Conservation (phyloP, 2,329 filamentous ascomycete genomes). For the Macrophomina tecta region DNA sequence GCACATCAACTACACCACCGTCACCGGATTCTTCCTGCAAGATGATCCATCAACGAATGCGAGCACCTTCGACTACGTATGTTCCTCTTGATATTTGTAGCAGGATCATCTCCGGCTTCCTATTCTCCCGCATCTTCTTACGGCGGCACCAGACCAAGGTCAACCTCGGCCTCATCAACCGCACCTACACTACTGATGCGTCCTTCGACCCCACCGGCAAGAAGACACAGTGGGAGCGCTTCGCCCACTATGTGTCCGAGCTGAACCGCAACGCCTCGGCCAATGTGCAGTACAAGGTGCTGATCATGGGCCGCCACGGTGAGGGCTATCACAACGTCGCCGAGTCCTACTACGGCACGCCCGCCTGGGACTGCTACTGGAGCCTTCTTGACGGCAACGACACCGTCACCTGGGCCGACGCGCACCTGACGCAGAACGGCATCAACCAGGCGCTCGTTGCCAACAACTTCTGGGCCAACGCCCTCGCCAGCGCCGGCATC, state of each 20-base stretch:
- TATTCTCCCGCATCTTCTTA: background rate
- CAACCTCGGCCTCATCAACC: slow-evolving; percentile 71
- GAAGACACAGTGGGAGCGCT: slow-evolving; percentile 70
- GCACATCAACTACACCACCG: slow-evolving; percentile 65
- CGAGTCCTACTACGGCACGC: slow-evolving; percentile 70
- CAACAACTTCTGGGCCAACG: slow-evolving; percentile 63
- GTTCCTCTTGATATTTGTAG: background rate
- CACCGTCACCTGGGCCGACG: slow-evolving; percentile 68
- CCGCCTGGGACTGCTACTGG: slow-evolving; percentile 76
- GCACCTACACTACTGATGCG: slow-evolving; percentile 63
- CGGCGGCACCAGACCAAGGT: slow-evolving; percentile 52
- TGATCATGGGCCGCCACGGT: slow-evolving; percentile 73
- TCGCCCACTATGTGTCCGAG: slow-evolving; percentile 61
- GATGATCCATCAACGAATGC: slow-evolving; percentile 64
- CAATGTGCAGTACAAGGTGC: slow-evolving; percentile 66
- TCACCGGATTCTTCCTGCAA: slow-evolving; percentile 69
- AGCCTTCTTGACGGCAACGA: slow-evolving; percentile 67
- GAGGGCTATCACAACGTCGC: slow-evolving; percentile 71
- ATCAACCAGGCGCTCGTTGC: slow-evolving; percentile 63
- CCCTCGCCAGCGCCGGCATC: slow-evolving; percentile 60
- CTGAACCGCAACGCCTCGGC: slow-evolving; percentile 58
- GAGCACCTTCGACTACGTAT: slow-evolving; percentile 66
- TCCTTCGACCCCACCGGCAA: slow-evolving; percentile 44
- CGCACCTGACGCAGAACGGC: slow-evolving; percentile 65
- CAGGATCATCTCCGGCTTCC: slow-evolving; percentile 35